Base-by-base conservation (phyloP, 2,329 filamentous ascomycete genomes). In the Fusarium sp. region DNA sequence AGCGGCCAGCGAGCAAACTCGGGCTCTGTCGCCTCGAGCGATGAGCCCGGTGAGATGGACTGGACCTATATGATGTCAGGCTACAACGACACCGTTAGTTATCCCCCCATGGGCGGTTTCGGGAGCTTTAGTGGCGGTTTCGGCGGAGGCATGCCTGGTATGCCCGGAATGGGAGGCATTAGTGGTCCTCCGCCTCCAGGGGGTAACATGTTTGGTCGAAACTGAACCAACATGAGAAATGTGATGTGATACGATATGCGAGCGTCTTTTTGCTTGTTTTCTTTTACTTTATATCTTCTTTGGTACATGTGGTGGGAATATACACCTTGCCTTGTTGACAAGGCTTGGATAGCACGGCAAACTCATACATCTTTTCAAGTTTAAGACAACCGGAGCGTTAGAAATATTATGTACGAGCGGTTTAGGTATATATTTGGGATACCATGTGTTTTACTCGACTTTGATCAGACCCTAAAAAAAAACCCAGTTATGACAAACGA, bases 41-140 rank as follows among this genome's bases (percentile, higher is more conserved):
- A 76, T 17, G 79, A 80, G 13, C 65, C 73, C 2, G 70, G 70
- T 14, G 78, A 82, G 31, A 83, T 86, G 83, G 83, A 86, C 69
- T 86, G 84, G 84, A 81, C 80, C 28, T 82, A 82, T 38, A 75
- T 85, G 51, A 78, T 85, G 71, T 81, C 84, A 38, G 77, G 78
- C 22, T 83, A 83, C 57, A 75, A 76, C n/a, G 78, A 80, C 26
- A 67, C 76, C 24, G 69, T 69, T 15, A 74, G 72, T 3, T 80
- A 77, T 26, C 72, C 75, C 7, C 71, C 72, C 0, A 70, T 74
- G 63, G 73, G 73, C 10, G 76, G 73, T 4, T 78, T 78, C 31
- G 75, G 72, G 17, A 65, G 64, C 24, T 77, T 79, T 51, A 69
- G 68, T 13, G 64, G 73, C 17, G 66, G 73, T 3, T 59, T 72